phyloP scores from a whole-genome alignment of 2,329 filamentous ascomycete species.

The Penicillium digitatum region DNA sequence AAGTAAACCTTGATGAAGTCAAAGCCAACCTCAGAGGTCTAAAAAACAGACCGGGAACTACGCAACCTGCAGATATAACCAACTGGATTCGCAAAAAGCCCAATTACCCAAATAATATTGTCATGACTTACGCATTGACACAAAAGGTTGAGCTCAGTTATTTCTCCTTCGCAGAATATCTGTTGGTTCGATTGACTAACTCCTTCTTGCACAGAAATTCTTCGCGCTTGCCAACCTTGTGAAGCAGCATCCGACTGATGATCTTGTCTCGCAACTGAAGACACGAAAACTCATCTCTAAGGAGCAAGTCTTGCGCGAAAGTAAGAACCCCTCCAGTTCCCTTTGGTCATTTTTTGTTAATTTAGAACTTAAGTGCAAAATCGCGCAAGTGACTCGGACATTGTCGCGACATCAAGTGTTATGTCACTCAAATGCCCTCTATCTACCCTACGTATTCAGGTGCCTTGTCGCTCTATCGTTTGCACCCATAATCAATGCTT shows the following conservation, averaged over 20 bases:
- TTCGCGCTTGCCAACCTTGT: constrained; percentile 73
- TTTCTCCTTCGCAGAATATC: not conserved
- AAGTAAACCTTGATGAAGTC: constrained; percentile 80
- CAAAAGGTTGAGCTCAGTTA: constrained; percentile 63
- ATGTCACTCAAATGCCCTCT: constrained; percentile 91
- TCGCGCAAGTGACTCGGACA: constrained; percentile 80
- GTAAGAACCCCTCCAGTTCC: constrained; percentile 46
- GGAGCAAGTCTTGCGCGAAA: constrained; percentile 74
- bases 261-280: constrained; percentile 66
- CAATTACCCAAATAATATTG: constrained; percentile 70
- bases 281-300: constrained; percentile 70
- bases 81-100: constrained; percentile 63
- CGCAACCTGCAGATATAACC: constrained; percentile 88
- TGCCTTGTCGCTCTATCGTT: constrained; percentile 72
- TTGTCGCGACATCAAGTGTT: constrained; percentile 80
- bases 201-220: constrained; percentile 55
- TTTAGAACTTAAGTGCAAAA: constrained; percentile 59
- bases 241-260: constrained; percentile 64
- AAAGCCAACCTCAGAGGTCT: constrained; percentile 91
- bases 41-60: constrained; percentile 95
- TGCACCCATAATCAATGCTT: constrained; percentile 95
- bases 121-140: constrained; percentile 89
- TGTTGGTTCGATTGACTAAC: not conserved
- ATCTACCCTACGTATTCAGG: constrained; percentile 74
- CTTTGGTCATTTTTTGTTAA: constrained; percentile 21